Conservation (phyloP, 106 monocot genomes). For the Gastrodia elata region DNA sequence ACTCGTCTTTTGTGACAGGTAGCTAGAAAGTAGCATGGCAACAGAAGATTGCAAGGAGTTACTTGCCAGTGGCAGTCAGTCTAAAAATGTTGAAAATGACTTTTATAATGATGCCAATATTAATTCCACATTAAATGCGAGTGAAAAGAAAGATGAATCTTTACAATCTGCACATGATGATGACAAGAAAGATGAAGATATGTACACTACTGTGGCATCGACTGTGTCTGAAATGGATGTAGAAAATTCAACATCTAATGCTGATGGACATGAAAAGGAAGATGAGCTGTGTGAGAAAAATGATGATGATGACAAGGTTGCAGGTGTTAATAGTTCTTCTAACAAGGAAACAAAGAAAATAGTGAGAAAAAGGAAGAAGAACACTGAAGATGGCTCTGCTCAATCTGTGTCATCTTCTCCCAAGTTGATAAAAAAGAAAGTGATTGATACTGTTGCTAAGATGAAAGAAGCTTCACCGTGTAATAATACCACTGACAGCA, state of each 20-base stretch:
- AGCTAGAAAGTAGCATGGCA: slow-evolving; percentile 5
- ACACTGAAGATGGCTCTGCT: slow-evolving; percentile 1
- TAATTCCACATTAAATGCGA: neutral
- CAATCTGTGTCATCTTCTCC: slow-evolving; percentile 1
- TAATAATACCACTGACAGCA: neutral
- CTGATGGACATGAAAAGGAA: neutral
- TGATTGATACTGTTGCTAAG: neutral
- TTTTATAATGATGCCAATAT: neutral
- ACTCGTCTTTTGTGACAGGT: neutral
- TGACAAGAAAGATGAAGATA: neutral
- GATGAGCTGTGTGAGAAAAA: slow-evolving; percentile 7
- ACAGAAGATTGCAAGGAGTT: slow-evolving; percentile 3
- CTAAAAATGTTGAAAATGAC: slow-evolving; percentile 5
- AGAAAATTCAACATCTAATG: neutral
- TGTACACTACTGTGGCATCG: neutral
- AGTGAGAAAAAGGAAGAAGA: slow-evolving; percentile 8
- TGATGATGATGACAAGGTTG: neutral
- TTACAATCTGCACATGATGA: neutral
- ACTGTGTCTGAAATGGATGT: slow-evolving; percentile 5
- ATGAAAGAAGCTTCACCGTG: neutral
- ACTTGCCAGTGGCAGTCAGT: neutral
- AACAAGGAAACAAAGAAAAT: slow-evolving; percentile 7
- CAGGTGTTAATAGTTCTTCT: neutral
- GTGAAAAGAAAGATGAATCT: neutral
- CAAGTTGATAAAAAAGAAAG: slow-evolving; percentile 3